phyloP scores from a whole-genome alignment of 2,329 filamentous ascomycete genomes.

The Dactylellina drechsleri region DNA sequence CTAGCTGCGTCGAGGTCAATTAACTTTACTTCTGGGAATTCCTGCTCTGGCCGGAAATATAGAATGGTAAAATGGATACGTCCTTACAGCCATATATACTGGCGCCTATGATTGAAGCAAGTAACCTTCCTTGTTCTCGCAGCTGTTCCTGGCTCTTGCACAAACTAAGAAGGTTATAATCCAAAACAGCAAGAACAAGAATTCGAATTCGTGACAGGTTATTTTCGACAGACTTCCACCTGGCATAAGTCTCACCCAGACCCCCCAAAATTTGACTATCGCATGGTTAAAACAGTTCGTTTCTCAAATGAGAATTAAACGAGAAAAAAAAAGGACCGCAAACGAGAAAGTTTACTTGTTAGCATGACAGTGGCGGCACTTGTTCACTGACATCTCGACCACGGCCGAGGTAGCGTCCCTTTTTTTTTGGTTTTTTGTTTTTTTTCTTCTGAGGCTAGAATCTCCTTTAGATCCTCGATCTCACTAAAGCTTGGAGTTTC shows the following conservation, averaged over 20 bases:
- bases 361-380: conserved; percentile 2
- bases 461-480: conserved; percentile 1
- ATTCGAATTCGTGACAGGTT: not conserved
- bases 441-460: conserved; percentile 16
- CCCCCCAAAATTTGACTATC: not conserved
- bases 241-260: not conserved
- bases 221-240: too few species aligned
- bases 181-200: conserved; percentile 5
- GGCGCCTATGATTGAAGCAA: not conserved
- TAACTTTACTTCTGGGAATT: conserved; percentile 28
- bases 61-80: not conserved
- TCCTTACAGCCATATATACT: not conserved
- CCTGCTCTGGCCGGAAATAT: conserved; percentile 12
- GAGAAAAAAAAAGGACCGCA: not conserved
- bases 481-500: not conserved
- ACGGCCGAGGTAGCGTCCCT: conserved; percentile 5
- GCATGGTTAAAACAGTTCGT: not conserved
- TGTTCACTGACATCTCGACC: not conserved
- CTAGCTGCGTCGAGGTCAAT: conserved; percentile 32
- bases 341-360: conserved; percentile 8
- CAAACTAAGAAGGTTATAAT: conserved; percentile 38
- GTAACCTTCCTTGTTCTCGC: conserved; percentile 27
- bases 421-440: conserved; percentile 13
- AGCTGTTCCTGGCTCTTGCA: conserved; percentile 38
- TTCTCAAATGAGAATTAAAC: not conserved